Evolutionary conservation across 805 yeast genomes (phyloP), one percentile per base, ranked within the genome.

Genomic region (Hanseniaspora nectarophila): DNA sequence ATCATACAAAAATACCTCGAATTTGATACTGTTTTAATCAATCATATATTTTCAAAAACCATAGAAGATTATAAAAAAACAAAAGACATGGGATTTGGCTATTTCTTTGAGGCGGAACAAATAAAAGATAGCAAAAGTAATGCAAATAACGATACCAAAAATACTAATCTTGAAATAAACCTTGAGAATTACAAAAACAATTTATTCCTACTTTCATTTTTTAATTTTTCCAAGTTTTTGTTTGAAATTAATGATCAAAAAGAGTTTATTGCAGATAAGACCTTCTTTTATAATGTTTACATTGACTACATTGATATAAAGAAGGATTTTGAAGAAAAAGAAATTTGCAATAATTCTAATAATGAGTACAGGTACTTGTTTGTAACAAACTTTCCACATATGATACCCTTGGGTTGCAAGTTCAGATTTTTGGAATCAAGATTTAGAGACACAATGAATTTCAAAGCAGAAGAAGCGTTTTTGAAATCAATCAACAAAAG

Each of bases 391-490:
- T 88, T 74, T 58, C 96, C 97, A 1, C 88, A 85, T 61, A 67
- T 87, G 48, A 67, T 90, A 23, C 80, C 95, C 0, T 65, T 90
- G 54, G 96, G 95, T 0, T 75, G 87, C 1, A 90, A 90, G 63
- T 82, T 88, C 2, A 72, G 82, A 0, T 78, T 90, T 2, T 67
- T 90, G 56, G 95, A 85, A 58, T 80, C 85, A 62, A 95, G 87
- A 61, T 87, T 90, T 0, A 75, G 79, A 56, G 66, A 82, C 44
- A 82, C 77, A 50, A 88, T 88, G 95, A 92, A 84, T 59, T 69
- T 82, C 50, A 81, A 82, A 59, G 95, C 95, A 0, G 95, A 87
- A 59, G 90, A 85, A 62, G 95, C 95, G 0, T 88, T 88, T 59
- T 74, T 88, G 38, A 77, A 75, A 49, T 81, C 95, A 0, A 61